These are phyloP conservation scores for Batkoa obscura DNA, from an alignment of 371 early-diverging fungal species.

Conservation along the genomic window DNA sequence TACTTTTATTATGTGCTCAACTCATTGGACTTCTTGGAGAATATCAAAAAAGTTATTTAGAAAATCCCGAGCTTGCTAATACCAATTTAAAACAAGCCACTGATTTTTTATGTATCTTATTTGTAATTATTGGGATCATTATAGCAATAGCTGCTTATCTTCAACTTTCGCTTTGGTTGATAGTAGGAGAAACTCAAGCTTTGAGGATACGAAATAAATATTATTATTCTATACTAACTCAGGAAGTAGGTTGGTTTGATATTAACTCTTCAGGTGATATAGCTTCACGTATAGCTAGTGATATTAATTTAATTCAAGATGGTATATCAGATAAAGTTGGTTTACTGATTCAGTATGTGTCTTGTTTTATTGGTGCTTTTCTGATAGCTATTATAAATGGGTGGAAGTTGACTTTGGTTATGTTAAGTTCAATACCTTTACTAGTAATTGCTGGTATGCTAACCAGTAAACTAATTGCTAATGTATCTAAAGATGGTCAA, in stretches of 20 bases:
- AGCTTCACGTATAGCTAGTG: slow-evolving; percentile 56
- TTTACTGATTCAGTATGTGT: slow-evolving; percentile 6
- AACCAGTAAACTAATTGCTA: not conserved
- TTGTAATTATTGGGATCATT: slow-evolving; percentile 22
- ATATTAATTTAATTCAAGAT: slow-evolving; percentile 41
- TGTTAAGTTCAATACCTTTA: slow-evolving; percentile 8
- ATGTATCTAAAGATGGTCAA: not conserved
- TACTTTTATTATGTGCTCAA: slow-evolving; percentile 16
- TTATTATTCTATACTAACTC: not conserved
- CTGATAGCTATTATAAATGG: slow-evolving; percentile 17
- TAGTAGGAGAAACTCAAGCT: not conserved
- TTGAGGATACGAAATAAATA: not conserved
- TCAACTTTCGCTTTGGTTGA: slow-evolving; percentile 10
- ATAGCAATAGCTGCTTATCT: slow-evolving; percentile 12
- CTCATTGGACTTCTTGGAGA: slow-evolving; percentile 10
- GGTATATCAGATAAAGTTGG: slow-evolving; percentile 14
- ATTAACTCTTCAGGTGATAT: slow-evolving; percentile 56
- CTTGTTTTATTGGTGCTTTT: not conserved
- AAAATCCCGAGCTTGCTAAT: not conserved
- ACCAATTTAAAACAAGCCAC: slow-evolving; percentile 7
- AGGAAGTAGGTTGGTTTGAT: slow-evolving; percentile 40
- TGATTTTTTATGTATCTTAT: slow-evolving; percentile 47
- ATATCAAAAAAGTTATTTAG: not conserved
- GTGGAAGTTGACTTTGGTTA: slow-evolving; percentile 28
- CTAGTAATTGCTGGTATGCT: not conserved